phyloP scores from a whole-genome alignment of 495 filamentous ascomycete species.

The Thozetella sp. region DNA sequence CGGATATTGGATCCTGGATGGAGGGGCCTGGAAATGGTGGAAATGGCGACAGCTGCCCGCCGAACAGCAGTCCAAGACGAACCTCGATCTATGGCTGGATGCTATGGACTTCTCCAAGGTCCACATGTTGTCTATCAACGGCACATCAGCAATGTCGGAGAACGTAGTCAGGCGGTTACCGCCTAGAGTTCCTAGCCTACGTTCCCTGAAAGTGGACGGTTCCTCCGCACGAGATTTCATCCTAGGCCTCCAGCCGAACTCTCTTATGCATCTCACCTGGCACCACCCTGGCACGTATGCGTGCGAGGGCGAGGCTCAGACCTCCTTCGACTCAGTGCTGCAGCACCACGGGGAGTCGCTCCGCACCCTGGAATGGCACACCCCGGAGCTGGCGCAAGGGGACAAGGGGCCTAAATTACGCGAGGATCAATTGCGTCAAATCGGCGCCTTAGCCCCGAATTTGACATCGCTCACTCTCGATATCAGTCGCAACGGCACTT shows the following conservation, averaged over 20 bases:
- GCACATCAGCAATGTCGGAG: neutral
- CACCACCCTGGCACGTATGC: no score
- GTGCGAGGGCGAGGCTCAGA: neutral
- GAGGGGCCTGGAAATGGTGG: neutral
- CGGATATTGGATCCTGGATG: neutral
- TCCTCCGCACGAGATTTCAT: neutral
- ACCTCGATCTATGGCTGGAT: constrained; percentile 8
- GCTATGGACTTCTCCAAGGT: constrained; percentile 10
- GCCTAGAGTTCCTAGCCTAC: neutral
- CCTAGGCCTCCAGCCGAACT: neutral
- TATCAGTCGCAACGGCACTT: neutral
- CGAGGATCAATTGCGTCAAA: neutral
- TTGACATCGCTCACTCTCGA: neutral
- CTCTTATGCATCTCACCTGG: neutral
- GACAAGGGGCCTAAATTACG: neutral
- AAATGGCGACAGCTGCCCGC: neutral
- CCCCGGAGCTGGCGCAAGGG: neutral
- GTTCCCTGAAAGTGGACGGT: neutral
- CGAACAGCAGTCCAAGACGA: neutral
- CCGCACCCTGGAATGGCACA: neutral
- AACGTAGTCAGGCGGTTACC: neutral
- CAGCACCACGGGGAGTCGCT: neutral
- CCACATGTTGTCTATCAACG: constrained; percentile 5
- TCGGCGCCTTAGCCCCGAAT: neutral
- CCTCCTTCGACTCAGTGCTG: neutral